These are phyloP conservation scores for Bryoglossum gracile DNA, from an alignment of 495 filamentous ascomycete genomes.

Conservation along the genomic window DNA sequence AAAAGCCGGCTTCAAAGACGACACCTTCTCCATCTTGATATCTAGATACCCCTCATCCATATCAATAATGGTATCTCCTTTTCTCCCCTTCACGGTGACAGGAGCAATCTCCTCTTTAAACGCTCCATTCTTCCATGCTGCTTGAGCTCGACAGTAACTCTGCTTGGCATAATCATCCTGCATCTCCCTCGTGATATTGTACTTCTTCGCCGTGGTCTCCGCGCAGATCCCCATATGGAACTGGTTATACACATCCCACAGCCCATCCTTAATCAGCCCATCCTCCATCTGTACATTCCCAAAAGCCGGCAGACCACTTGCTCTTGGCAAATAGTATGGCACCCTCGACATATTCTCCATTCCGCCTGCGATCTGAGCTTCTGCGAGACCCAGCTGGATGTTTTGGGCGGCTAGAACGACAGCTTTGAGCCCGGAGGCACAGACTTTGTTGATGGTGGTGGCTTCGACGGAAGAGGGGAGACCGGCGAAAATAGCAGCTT, in stretches of 20 bases:
- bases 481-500: conserved; percentile 84
- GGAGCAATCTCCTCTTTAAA: conserved; percentile 85
- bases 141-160: conserved; percentile 80
- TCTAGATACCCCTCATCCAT: conserved; percentile 85
- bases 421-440: conserved; percentile 88
- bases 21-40: conserved; percentile 76
- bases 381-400: conserved; percentile 81
- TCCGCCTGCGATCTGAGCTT: conserved; percentile 84
- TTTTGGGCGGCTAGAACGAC: conserved; percentile 86
- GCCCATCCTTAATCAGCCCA: conserved; percentile 87
- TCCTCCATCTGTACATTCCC: conserved; percentile 83
- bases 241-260: conserved; percentile 95
- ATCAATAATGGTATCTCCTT: conserved; percentile 70
- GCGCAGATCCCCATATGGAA: conserved; percentile 98
- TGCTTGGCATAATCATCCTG: conserved; percentile 89
- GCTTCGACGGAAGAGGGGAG: conserved; percentile 72
- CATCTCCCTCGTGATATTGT: conserved; percentile 67
- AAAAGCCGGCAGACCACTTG: conserved; percentile 69
- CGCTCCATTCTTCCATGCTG: conserved; percentile 71
- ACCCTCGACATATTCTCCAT: conserved; percentile 97
- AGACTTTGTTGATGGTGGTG: conserved; percentile 94
- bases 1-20: conserved; percentile 85
- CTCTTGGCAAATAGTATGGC: conserved; percentile 80
- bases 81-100: conserved; percentile 75
- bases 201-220: conserved; percentile 90